Evolutionary conservation across 2,329 filamentous ascomycete genomes (phyloP).

Genomic region (Thelonectria discophora): DNA sequence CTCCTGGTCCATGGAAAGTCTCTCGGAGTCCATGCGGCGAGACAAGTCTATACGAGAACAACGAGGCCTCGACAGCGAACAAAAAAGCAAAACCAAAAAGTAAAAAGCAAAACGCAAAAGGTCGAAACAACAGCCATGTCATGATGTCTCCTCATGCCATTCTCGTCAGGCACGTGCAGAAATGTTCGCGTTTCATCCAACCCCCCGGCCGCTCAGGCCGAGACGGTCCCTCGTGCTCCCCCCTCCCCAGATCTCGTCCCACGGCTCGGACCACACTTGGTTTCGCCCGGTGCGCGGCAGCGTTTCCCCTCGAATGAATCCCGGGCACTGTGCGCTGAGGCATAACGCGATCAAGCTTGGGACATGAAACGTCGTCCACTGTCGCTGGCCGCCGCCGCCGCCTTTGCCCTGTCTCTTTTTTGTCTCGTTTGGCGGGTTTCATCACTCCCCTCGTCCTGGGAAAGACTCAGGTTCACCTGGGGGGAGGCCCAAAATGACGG

Average conservation of each 20-base stretch:
- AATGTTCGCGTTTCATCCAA: not conserved
- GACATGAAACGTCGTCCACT: not conserved
- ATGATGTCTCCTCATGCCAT: not conserved
- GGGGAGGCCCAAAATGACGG: too few species aligned
- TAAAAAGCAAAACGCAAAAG: not conserved
- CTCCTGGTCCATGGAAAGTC: too few species aligned
- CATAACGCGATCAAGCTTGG: not conserved
- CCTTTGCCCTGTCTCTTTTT: not conserved
- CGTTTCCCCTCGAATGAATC: not conserved
- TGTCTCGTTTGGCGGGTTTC: slow-evolving; percentile 3
- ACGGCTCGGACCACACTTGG: not conserved
- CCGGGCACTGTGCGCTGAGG: not conserved
- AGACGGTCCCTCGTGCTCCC: not conserved
- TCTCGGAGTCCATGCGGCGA: too few species aligned
- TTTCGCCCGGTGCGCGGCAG: not conserved
- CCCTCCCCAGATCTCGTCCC: slow-evolving; percentile 7
- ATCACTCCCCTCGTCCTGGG: not conserved
- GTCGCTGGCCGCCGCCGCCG: not conserved
- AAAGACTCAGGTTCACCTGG: not conserved
- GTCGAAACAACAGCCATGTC: not conserved
- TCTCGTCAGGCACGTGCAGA: not conserved
- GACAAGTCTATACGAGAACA: too few species aligned
- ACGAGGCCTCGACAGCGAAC: too few species aligned
- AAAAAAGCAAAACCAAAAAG: not conserved
- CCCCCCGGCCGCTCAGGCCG: not conserved